phyloP scores from a whole-genome alignment of 2,329 filamentous ascomycete genomes.

The Fusarium domesticum region DNA sequence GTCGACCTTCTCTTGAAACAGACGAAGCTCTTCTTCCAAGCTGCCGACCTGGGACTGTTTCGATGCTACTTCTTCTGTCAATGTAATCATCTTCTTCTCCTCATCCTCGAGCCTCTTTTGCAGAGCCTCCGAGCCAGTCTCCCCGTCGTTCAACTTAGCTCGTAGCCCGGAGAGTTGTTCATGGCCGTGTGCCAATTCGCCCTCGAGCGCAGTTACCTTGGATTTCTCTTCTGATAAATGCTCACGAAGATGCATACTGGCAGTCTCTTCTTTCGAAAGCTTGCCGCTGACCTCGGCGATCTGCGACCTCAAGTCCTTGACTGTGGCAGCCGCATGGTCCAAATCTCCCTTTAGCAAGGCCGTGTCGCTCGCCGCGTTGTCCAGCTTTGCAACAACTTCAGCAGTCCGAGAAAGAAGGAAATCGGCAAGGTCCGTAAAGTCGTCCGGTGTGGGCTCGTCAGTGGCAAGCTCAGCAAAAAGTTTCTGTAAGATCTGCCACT shows the following conservation, averaged over 20 bases:
- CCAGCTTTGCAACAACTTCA: constrained; percentile 58
- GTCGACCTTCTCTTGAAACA: constrained; percentile 63
- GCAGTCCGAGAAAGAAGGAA: constrained; percentile 56
- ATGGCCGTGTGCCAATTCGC: constrained; percentile 61
- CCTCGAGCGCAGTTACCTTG: constrained; percentile 52
- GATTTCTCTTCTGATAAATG: constrained; percentile 52
- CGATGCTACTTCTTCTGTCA: constrained; percentile 69
- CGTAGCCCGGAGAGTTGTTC: constrained; percentile 67
- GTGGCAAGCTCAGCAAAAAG: constrained; percentile 58
- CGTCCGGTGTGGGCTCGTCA: constrained; percentile 50
- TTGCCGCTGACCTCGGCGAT: constrained; percentile 52
- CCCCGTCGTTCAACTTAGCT: constrained; percentile 72
- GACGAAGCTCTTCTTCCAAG: constrained; percentile 71
- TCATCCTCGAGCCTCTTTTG: constrained; percentile 73
- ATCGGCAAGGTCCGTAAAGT: constrained; percentile 57
- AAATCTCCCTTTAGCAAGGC: constrained; percentile 61
- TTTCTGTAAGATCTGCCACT: constrained; percentile 54
- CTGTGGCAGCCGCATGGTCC: constrained; percentile 54
- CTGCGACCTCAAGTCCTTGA: constrained; percentile 56
- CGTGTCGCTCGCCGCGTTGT: constrained; percentile 57
- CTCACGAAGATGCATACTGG: constrained; percentile 52
- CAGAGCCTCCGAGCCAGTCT: constrained; percentile 77
- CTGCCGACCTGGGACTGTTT: constrained; percentile 73
- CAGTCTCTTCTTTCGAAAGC: constrained; percentile 50
- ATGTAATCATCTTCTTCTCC: constrained; percentile 64